phyloP scores from a whole-genome alignment of 495 filamentous ascomycete genomes.

The Tuber borchii region DNA sequence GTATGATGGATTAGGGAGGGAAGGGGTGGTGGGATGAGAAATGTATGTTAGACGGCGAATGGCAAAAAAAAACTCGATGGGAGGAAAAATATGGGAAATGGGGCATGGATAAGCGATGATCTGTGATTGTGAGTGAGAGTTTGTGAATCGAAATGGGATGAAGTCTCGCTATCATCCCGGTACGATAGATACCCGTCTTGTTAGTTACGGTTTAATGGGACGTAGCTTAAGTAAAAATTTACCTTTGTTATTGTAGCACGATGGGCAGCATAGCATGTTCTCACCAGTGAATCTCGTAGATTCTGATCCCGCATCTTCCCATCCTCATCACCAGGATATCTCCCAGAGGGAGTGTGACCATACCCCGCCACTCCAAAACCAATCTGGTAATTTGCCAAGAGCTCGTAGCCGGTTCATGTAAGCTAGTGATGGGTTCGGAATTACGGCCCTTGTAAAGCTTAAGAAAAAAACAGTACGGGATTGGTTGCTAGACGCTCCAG shows the following conservation, averaged over 20 bases:
- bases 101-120: background rate
- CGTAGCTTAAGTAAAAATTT: background rate
- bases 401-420: too few species aligned
- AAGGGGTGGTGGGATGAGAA: background rate
- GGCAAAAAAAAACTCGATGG: background rate
- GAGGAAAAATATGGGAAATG: background rate
- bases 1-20: background rate
- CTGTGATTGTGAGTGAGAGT: background rate
- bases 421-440: too few species aligned
- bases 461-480: too few species aligned
- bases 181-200: background rate
- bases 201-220: background rate
- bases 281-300: background rate
- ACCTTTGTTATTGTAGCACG: background rate
- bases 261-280: background rate
- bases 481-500: too few species aligned
- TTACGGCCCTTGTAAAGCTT: too few species aligned
- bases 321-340: background rate
- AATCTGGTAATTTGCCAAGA: too few species aligned
- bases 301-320: background rate
- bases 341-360: too few species aligned
- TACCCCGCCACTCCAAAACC: too few species aligned
- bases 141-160: background rate
- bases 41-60: background rate
- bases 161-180: background rate